Base-by-base conservation (phyloP, 495 filamentous ascomycete species). In the Podospora australis region DNA sequence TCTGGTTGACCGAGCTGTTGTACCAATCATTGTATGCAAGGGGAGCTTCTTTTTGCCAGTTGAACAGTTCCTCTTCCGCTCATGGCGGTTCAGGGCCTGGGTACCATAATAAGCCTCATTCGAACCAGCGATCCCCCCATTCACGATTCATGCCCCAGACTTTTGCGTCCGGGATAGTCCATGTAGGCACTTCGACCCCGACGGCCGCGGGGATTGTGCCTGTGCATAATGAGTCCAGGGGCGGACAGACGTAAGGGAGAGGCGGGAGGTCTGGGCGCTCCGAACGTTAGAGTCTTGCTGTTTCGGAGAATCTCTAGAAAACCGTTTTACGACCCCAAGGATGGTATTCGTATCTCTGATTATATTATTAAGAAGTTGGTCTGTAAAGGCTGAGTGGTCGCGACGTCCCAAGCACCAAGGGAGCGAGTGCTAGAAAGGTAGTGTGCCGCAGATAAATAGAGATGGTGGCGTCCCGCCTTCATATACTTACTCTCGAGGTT, bases 211-310 rank as follows among this genome's bases (percentile, higher is more conserved):
- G 22, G 9, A 43, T 14, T 13, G 40, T 16, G 20, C 40, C 17
- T 43, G 21, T 43, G 40, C 40, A 43, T 43, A 24, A 43, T 43
- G 22, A 28, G 14, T 13, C 40, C 23, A 43, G 40, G 40, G 40
- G 40, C 38, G 13, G 13, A 9, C n/a, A 24, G 20, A 43, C 28
- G 40, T 23, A 43, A 43, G 40, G 40, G 21, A 43, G 22, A 3
- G 40, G 40, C 40, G 40, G 40, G 22, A 21, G 14, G 40, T 28
- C 22, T 43, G 21, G 20, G 6, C 26, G 13, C 6, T 30, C 26
- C 26, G 6, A 30, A 36, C 13, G 34, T 30, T 30, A n/a, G 7
- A 30, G 28, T 7, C 13, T 30, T 6, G 28, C 28, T 41, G 39
- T 20, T 25, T 43, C 13, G 40, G 10, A 43, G 40, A 14, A 23